These are phyloP conservation scores for Shiraia sp. DNA, from an alignment of 2,329 filamentous ascomycete species.

Conservation along the genomic window DNA sequence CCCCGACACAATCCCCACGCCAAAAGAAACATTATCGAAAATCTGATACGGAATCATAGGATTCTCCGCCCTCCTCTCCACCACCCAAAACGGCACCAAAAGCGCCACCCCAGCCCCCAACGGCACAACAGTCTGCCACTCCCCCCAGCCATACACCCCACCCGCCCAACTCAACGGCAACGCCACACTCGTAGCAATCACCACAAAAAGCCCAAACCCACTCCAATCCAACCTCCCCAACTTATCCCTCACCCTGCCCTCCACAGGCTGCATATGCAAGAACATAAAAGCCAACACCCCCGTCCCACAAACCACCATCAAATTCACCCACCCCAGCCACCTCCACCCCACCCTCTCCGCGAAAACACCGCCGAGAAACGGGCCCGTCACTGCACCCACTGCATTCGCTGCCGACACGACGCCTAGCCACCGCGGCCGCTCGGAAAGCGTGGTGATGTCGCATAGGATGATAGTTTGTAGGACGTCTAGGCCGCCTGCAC, in stretches of 20 bases:
- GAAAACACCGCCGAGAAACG: slow-evolving; percentile 54
- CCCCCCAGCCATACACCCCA: slow-evolving; percentile 54
- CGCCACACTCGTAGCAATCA: slow-evolving; percentile 50
- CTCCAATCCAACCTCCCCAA: slow-evolving; percentile 56
- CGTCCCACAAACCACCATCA: slow-evolving; percentile 50
- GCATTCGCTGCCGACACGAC: too few relatives aligned
- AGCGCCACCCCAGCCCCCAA: slow-evolving; percentile 58
- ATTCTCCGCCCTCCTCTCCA: slow-evolving; percentile 58
- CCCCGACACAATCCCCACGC: slow-evolving; percentile 55
- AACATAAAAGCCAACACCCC: slow-evolving; percentile 53
- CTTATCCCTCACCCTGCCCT: slow-evolving; percentile 42
- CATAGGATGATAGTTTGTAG: slow-evolving; percentile 54
- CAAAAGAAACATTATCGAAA: slow-evolving; percentile 53
- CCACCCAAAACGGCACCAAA: slow-evolving; percentile 55
- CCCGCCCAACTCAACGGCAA: slow-evolving; percentile 56
- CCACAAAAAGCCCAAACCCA: slow-evolving; percentile 48
- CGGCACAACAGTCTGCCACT: slow-evolving; percentile 63
- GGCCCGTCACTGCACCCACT: too few relatives aligned
- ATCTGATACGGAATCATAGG: slow-evolving; percentile 51
- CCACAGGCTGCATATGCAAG: slow-evolving; percentile 55
- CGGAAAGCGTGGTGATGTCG: slow-evolving; percentile 56
- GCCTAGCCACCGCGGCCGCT: slow-evolving; percentile 46
- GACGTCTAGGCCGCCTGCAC: slow-evolving; percentile 54
- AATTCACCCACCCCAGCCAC: slow-evolving; percentile 43
- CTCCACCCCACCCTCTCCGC: slow-evolving; percentile 48